These are phyloP conservation scores for Pterula multifida DNA, from an alignment of 1,284 basidiomycete species.

Conservation along the genomic window DNA sequence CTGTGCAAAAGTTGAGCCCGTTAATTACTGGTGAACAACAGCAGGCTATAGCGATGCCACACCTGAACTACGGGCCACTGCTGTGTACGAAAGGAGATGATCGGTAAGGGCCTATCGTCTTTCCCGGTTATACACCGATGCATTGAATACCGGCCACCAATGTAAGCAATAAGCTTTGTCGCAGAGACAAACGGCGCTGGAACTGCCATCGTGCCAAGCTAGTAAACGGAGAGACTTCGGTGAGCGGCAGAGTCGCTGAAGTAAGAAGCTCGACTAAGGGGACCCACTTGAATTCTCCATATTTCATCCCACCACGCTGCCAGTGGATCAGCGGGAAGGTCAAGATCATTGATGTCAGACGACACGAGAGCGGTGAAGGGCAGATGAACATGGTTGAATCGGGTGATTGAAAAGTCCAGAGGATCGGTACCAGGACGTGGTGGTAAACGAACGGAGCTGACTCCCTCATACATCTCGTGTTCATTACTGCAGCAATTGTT, in stretches of 20 bases:
- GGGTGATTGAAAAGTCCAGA: slow-evolving; percentile 36
- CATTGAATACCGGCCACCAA: slow-evolving; percentile 37
- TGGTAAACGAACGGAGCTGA: slow-evolving; percentile 30
- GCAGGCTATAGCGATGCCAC: neutral
- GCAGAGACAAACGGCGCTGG: slow-evolving; percentile 34
- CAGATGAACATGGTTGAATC: slow-evolving; percentile 32
- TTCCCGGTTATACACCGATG: slow-evolving; percentile 33
- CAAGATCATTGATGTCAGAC: slow-evolving; percentile 25
- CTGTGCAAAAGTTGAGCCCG: neutral
- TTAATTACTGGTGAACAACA: neutral
- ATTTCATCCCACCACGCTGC: slow-evolving; percentile 39
- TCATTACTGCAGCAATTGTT: slow-evolving; percentile 18
- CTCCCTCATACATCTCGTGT: slow-evolving; percentile 34
- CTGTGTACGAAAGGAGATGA: slow-evolving; percentile 45
- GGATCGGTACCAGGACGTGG: slow-evolving; percentile 32
- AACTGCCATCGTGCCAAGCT: slow-evolving; percentile 32
- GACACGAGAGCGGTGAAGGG: slow-evolving; percentile 31
- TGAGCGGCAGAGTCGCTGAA: neutral
- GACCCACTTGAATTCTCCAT: slow-evolving; percentile 29
- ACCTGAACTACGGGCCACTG: slow-evolving; percentile 32
- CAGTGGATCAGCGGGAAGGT: slow-evolving; percentile 24
- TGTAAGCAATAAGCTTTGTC: slow-evolving; percentile 34
- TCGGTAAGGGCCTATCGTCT: slow-evolving; percentile 24
- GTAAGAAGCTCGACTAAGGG: neutral
- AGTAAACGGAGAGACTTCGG: neutral